A percentile compares a stretch with the other conserved stretches of the same genome.
phyloP scores from a whole-genome alignment of 805 yeast species.

The Jamesozyma lodderae region DNA sequence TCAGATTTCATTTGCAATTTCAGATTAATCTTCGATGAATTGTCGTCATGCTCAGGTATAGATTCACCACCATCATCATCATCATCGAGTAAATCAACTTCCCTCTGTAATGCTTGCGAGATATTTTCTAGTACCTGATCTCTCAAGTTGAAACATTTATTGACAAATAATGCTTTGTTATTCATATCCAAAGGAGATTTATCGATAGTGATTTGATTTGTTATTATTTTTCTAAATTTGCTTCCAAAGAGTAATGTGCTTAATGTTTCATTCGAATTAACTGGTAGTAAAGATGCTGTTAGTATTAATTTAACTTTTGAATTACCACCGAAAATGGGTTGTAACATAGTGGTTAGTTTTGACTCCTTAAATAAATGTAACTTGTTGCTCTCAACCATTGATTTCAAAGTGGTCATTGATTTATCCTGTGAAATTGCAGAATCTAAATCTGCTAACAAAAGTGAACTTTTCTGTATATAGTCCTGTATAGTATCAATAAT shows the following conservation, averaged over 20 bases:
- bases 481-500: neutral
- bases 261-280: constrained; percentile 51
- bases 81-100: neutral
- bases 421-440: too few species aligned
- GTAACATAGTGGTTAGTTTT: too few species aligned
- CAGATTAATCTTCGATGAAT: neutral
- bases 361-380: too few species aligned
- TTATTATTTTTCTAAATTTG: neutral
- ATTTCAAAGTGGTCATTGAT: too few species aligned
- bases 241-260: constrained; percentile 71
- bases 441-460: neutral
- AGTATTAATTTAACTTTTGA: constrained; percentile 65
- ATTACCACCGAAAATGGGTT: constrained; percentile 79
- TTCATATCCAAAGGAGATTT: neutral
- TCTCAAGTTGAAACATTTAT: neutral
- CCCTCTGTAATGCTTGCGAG: neutral
- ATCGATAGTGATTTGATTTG: too few species aligned
- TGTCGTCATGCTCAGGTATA: too few species aligned
- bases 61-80: neutral
- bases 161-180: neutral
- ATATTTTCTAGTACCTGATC: neutral
- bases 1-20: neutral
- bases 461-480: neutral
- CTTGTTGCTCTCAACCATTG: too few species aligned
- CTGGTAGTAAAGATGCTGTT: constrained; percentile 57